Evolutionary conservation across 2,329 filamentous ascomycete species (phyloP), one percentile per base, ranked within the genome.

Genomic region (Trichoderma breve): DNA sequence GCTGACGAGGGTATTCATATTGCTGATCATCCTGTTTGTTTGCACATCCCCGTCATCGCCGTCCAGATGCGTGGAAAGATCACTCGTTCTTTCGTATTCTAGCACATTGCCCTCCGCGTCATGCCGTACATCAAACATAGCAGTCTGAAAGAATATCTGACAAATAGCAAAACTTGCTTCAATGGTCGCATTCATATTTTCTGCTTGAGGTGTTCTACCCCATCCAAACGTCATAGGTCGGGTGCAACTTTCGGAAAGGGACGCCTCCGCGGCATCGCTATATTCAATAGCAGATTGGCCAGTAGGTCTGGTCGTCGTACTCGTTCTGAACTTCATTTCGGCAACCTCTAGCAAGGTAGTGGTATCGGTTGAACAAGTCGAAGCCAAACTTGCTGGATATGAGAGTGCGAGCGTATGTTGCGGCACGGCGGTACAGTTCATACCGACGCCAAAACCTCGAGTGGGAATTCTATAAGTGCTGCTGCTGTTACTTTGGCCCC

Each of bases 161-260:
- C 81, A 83, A 0, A 74, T n/a, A 0, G 76, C 51, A 6, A 78
- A 76, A 8, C 26, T 76, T 0, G 74, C 74, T 1, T 78, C 43
- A 1, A 78, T 30, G 0, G 73, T 75, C 0, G 18, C 62, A 15
- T 77, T 76, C 1, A 70, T 1, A 0, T 78, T 21, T 2, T 72
- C 1, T 0, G 39, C 71, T 0, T 73, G 15, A 1, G 43, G 4
- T 1, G 63, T 74, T 6, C 79, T 71, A 0, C 30, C 76, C 78
- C 79, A 81, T 2, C 74, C 76, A 3, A 80, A 34, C 0, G 73
- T 68, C 4, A 63, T 21, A 86, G 85, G 0, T 88, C 60, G 43
- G 80, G 7, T 0, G 71, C n/a, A 7, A 0, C 18, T 11, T 15
- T 47, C 6, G 24, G 73, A 47, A 47, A 12, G 4, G 9, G 8